Base-by-base conservation (phyloP, 768 basidiomycete genomes). In the Suillus plorans region DNA sequence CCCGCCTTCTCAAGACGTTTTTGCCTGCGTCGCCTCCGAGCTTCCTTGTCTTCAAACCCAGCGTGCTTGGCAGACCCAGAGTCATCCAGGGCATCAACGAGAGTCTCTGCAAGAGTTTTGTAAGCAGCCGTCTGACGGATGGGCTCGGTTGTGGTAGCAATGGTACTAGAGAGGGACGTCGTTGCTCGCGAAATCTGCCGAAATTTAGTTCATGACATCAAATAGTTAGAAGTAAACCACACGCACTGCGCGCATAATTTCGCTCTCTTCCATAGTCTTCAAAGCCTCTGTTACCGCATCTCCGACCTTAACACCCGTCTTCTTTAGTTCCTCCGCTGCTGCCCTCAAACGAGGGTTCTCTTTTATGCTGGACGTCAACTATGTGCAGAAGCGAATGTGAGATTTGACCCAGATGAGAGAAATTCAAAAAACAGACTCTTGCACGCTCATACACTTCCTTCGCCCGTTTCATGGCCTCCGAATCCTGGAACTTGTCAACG, bases 401-500 rank as follows among this genome's bases (percentile, higher is more conserved):
- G 62, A 39, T 65, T 63, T 28, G 34, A 31, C 10, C 5, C 36
- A 37, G 25, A 47, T n/a, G 37, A 59, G 42, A 65, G 34, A 42
- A 50, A 37, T n/a, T 10, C 28, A 18, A 64, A 62, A 61, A 61
- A 84, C 87, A 66, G 73, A 98, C 96, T 79, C 97, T 85, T 9
- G 97, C 95, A 66, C 91, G 87, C 80, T 99, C 97, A 79, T 99
- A 99, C 64, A 93, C 88, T 60, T 92, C 95, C 74, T 85, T 86
- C 2, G 95, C 95, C 71, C 84, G 85, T 80, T 93, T 94, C 94
- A 99, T 90, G 16, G 95, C 91, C 74, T 97, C 95, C 62, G 94
- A 95, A 76, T 98, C 97, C 81, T 98, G 96, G 58, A 98, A 79
- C 79, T 97, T 97, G 80, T 94, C 93, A 44, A 97, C 97, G 76